A percentile compares a stretch with the other conserved stretches of the same genome.
phyloP scores from a whole-genome alignment of 2,329 filamentous ascomycete genomes.

The Penicillium sp. region DNA sequence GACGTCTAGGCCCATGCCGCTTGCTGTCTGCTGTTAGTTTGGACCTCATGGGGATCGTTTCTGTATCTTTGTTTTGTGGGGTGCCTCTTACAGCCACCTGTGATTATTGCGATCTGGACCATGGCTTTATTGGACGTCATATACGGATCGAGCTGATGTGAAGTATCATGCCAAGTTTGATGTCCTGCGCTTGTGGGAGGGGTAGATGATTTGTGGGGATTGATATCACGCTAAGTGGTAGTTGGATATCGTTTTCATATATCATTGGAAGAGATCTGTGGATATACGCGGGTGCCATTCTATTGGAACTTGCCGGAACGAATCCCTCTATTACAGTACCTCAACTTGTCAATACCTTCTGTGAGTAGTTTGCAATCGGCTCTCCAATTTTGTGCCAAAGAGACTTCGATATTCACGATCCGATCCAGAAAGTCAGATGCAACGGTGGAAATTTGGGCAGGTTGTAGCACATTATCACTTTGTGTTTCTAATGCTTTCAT shows the following conservation, averaged over 20 bases:
- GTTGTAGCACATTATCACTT: too few species aligned
- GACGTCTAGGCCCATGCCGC: constrained; percentile 46
- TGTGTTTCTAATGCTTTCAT: too few species aligned
- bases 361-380: too few species aligned
- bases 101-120: not conserved
- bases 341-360: too few species aligned
- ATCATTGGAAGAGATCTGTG: not conserved
- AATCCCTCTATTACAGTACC: not conserved
- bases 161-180: too few species aligned
- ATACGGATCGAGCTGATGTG: not conserved
- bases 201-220: not conserved
- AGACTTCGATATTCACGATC: too few species aligned
- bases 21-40: constrained; percentile 26
- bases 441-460: too few species aligned
- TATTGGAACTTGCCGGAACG: not conserved
- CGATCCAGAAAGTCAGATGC: too few species aligned
- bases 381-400: too few species aligned
- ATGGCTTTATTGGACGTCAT: not conserved
- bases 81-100: not conserved
- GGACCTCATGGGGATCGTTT: not conserved
- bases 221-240: not conserved
- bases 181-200: not conserved
- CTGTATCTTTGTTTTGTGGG: not conserved
- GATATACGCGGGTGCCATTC: not conserved
- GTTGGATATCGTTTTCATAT: not conserved